Base-by-base conservation (phyloP, 768 basidiomycete genomes). In the Clavulina sp. region DNA sequence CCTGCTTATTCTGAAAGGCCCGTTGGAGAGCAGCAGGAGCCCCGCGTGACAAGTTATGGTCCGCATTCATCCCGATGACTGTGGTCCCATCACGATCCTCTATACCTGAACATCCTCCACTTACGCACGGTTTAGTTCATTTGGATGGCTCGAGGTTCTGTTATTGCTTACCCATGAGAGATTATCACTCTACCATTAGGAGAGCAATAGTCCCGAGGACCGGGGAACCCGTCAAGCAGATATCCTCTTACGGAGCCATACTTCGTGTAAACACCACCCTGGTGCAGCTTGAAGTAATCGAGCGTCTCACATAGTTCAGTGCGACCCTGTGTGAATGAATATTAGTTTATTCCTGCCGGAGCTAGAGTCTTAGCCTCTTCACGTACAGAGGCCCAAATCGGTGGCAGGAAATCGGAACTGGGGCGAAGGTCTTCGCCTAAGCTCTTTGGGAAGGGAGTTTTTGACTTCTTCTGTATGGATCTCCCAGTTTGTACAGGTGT, bases 301-400 rank as follows among this genome's bases (percentile, higher is more conserved):
- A 80, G 76, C 3, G 79, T 74, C 62, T 88, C 85, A 65, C 85
- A 87, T 1, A 88, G 71, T 65, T 87, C 85, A 65, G 86, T 84
- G 38, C 85, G 76, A 24, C 83, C 51, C 55, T 56, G 41, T 9
- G 16, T 36, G 3, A 26, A 49, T 16, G 16, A 16, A 9, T 16
- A 26, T 13, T 33, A 16, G 16, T 49, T 16, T 16, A 7, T 7
- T 34, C 16, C 6, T 16, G 13, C 28, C 16, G 28, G 28, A 30
- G 16, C 48, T 7, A 46, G 24, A 26, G 24, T 9, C 7, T 9
- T 23, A 38, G 19, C 34, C 19, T 38, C 34, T 19, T 7, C 34
- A 38, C 43, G 9, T 16, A 49, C 48, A 23, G 7, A 13, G 16
- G 48, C 48, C 48, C 48, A 49, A 9, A 49, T 34, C 32, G 43